Evolutionary conservation across 805 yeast species (phyloP).

Genomic region (Ogataea trehalophila): DNA sequence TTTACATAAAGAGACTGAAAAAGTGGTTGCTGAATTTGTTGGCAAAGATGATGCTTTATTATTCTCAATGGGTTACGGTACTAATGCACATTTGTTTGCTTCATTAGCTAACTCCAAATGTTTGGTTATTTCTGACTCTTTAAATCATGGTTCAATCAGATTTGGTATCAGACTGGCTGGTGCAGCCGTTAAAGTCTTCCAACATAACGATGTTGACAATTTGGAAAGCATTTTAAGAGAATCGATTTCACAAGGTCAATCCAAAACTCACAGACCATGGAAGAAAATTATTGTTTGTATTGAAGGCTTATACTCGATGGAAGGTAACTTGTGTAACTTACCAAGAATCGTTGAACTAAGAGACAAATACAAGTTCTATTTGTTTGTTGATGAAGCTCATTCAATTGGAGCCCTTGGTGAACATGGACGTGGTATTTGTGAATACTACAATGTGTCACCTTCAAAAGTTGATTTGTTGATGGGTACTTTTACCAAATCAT

Average conservation of each 20-base stretch:
- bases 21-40: conserved; percentile 72
- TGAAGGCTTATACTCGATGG: conserved; percentile 92
- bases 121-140: conserved; percentile 86
- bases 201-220: conserved; percentile 83
- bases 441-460: conserved; percentile 80
- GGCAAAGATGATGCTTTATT: conserved; percentile 87
- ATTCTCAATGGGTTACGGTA: conserved; percentile 93
- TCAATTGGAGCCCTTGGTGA: conserved; percentile 99
- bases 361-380: conserved; percentile 79
- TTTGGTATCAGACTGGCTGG: conserved; percentile 92
- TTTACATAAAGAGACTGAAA: conserved; percentile 70
- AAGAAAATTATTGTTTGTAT: conserved; percentile 77
- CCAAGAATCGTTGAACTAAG: conserved; percentile 70
- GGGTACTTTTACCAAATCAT: conserved; percentile 98
- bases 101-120: conserved; percentile 83
- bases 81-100: conserved; percentile 84
- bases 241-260: conserved; percentile 90
- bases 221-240: conserved; percentile 76
- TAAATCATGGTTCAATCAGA: conserved; percentile 93
- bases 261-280: conserved; percentile 96
- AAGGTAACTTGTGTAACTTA: conserved; percentile 82
- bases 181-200: conserved; percentile 85
- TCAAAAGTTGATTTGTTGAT: conserved; percentile 75
- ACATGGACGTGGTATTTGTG: conserved; percentile 90
- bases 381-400: conserved; percentile 96